Conservation (phyloP, 306 rosid genomes). For the Geum urbanum region DNA sequence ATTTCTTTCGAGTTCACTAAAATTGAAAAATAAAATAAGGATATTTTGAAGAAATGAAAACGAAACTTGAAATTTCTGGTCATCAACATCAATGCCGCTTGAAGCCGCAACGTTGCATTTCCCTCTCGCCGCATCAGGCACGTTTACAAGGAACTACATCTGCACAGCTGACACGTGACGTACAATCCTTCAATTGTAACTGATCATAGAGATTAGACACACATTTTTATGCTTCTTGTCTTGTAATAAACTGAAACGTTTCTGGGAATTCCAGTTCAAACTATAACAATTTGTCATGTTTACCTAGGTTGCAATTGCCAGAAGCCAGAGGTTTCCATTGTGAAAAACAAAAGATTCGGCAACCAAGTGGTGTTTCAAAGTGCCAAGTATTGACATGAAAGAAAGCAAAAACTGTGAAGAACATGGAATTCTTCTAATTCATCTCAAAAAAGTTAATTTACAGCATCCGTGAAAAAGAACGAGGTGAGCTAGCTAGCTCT, state of each 20-base stretch:
- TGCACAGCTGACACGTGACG: constrained; percentile 4
- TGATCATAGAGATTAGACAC: background rate
- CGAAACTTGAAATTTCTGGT: background rate
- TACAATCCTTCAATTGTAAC: background rate
- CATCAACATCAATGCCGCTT: background rate
- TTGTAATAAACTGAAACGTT: background rate
- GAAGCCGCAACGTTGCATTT: constrained; percentile 18
- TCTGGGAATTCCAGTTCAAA: too few species aligned
- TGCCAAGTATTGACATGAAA: background rate
- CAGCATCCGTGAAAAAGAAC: constrained; percentile 45
- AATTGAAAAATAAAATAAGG: background rate
- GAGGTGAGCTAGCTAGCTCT: background rate
- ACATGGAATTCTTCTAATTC: constrained; percentile 27
- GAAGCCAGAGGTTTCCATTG: background rate
- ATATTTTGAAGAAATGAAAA: background rate
- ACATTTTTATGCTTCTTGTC: background rate
- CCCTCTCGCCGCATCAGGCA: constrained; percentile 49
- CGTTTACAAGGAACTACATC: background rate
- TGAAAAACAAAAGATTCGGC: background rate
- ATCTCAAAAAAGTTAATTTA: constrained; percentile 57
- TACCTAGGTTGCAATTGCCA: too few species aligned
- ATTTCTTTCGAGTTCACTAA: background rate
- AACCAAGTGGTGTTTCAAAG: background rate
- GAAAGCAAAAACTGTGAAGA: background rate
- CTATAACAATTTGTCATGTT: too few species aligned